Base-by-base conservation (phyloP, 1,284 basidiomycete genomes). In the Ceratobasidium sp. region DNA sequence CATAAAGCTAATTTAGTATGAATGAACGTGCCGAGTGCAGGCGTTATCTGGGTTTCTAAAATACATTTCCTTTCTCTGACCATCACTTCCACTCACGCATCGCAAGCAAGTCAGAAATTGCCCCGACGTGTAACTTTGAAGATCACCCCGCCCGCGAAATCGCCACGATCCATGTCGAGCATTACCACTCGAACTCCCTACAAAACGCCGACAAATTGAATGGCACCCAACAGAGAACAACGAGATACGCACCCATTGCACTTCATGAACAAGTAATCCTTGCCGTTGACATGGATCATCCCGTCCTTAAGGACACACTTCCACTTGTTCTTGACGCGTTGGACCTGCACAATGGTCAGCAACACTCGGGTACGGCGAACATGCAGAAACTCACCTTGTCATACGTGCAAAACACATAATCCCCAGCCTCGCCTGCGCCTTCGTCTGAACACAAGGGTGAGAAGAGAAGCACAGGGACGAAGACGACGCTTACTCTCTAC, bases 261-360 rank as follows among this genome's bases (percentile, higher is more conserved):
- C 79, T 98, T 97, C 70, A 92, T 87, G 78, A 99, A 99, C 31
- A 99, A 85, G 80, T 99, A 99, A 77, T 99, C 97, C 75, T 92
- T 92, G 29, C 96, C 96, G 74, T 98, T 96, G 74, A 98, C 88
- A 75, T 96, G 94, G 69, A 98, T 94, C 87, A 99, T 94, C 15
- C 97, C 97, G 75, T 99, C 97, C 80, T 97, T 97, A 71, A 99
- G 86, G n/a, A 95, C 90, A 71, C 96, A 97, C 84, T 99, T 99
- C 97, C 97, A 99, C 83, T 98, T 99, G 84, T 98, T 99, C 82
- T 98, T 98, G 32, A 98, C 96, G 22, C 97, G 87, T 70, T 96
- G 94, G 40, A 98, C 95, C 94, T 96, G 72, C 5, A 17, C 2
- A 7, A 64, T 32, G 8, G 12, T 31, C 38, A 17, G 25, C 12